Evolutionary conservation across 352 stramenopile genomes (phyloP).

Genomic region (Saprolegnia diclina): DNA sequence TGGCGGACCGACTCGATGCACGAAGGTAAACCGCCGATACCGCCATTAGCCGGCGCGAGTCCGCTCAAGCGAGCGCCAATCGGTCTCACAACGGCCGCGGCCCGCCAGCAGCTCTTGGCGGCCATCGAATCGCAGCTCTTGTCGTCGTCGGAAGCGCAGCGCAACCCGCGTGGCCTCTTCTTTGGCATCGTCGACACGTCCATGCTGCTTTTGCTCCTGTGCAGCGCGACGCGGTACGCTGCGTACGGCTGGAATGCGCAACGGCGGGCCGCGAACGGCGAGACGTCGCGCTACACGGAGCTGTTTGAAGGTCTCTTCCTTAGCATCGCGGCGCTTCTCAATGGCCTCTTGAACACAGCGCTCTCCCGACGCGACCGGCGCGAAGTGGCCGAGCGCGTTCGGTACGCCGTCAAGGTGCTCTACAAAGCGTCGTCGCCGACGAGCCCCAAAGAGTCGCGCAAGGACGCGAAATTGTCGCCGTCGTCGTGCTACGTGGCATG

Average conservation of each 20-base stretch:
- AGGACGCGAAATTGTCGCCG: constrained; percentile 53
- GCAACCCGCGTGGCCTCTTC: constrained; percentile 45
- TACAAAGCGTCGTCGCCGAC: constrained; percentile 24
- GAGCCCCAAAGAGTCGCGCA: constrained; percentile 25
- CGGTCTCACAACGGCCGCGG: constrained; percentile 46
- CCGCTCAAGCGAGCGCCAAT: constrained; percentile 25
- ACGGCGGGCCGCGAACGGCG: constrained; percentile 16
- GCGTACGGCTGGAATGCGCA: constrained; percentile 37
- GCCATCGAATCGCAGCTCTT: constrained; percentile 63
- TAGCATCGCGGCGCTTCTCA: constrained; percentile 45
- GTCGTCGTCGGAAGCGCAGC: constrained; percentile 46
- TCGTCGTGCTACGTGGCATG: constrained; percentile 75
- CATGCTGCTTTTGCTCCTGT: constrained; percentile 57
- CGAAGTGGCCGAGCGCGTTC: constrained; percentile 72
- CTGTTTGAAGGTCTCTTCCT: constrained; percentile 58
- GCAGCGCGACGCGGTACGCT: constrained; percentile 51
- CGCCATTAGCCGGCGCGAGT: not conserved
- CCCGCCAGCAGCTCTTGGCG: constrained; percentile 47
- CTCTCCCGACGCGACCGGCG: constrained; percentile 67
- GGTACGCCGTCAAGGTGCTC: constrained; percentile 61
- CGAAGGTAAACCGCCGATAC: constrained; percentile 15
- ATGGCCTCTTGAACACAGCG: constrained; percentile 54
- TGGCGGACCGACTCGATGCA: constrained; percentile 10
- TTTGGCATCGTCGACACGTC: constrained; percentile 73
- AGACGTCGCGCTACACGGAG: constrained; percentile 30